These are phyloP conservation scores for Zygoascus sp. DNA, from an alignment of 1,139 yeast genomes.

Conservation along the genomic window DNA sequence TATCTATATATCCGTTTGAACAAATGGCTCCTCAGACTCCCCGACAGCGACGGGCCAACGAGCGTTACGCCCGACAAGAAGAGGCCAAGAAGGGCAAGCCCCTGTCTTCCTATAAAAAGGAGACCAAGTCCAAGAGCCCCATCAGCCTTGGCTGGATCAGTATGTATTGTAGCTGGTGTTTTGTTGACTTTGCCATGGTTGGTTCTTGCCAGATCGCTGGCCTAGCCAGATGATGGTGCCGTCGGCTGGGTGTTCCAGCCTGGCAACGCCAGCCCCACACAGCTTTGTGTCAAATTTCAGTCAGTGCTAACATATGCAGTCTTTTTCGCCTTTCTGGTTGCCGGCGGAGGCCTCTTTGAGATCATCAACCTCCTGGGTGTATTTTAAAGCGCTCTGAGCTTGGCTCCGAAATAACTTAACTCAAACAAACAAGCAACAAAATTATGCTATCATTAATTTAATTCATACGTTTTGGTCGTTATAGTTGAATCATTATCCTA, in stretches of 20 bases:
- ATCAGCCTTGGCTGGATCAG: slow-evolving; percentile 57
- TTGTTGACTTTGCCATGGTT: too few relatives aligned
- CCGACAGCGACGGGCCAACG: slow-evolving; percentile 78
- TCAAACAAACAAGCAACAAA: not conserved
- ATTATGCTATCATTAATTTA: too few relatives aligned
- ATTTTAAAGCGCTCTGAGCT: too few relatives aligned
- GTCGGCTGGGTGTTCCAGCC: too few relatives aligned
- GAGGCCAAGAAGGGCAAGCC: slow-evolving; percentile 58
- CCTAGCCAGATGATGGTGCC: not conserved
- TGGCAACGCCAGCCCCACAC: too few relatives aligned
- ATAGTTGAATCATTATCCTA: not conserved
- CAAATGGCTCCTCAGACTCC: slow-evolving; percentile 61
- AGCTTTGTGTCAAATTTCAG: too few relatives aligned
- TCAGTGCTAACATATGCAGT: slow-evolving; percentile 26
- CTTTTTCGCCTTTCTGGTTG: slow-evolving; percentile 61
- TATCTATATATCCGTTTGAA: too few relatives aligned
- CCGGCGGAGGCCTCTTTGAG: slow-evolving; percentile 83
- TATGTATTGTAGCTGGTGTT: slow-evolving; percentile 32
- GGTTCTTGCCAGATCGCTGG: too few relatives aligned
- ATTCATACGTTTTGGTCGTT: slow-evolving; percentile 5
- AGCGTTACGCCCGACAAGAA: slow-evolving; percentile 69
- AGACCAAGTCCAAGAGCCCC: slow-evolving; percentile 42
- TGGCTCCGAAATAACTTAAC: not conserved
- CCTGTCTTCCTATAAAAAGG: slow-evolving; percentile 52
- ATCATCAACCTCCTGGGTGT: slow-evolving; percentile 40